A percentile compares a stretch with the other conserved stretches of the same genome.
Evolutionary conservation across 2,329 filamentous ascomycete species (phyloP).

Genomic region (Metarhizium anisopliae): DNA sequence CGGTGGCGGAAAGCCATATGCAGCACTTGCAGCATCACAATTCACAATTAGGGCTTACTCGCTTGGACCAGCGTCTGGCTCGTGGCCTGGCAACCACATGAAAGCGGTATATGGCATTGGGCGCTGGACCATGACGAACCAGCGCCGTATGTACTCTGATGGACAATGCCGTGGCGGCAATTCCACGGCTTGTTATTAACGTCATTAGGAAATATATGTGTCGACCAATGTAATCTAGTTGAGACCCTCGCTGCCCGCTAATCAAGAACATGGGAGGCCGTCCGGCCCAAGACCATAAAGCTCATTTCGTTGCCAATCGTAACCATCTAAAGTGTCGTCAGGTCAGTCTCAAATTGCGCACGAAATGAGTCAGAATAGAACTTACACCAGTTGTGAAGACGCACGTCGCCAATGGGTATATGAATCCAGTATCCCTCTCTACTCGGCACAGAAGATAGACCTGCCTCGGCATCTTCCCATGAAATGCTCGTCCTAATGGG

Average conservation of each 20-base stretch:
- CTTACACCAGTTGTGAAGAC: background rate
- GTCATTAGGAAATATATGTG: background rate
- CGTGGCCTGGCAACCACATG: no score
- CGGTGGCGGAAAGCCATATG: no score
- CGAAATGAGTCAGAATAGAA: background rate
- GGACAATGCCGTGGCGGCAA: no score
- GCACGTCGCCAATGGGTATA: constrained; percentile 8
- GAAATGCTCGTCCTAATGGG: background rate
- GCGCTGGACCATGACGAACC: no score
- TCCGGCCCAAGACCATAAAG: background rate
- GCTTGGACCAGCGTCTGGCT: no score
- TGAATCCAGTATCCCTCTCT: constrained; percentile 12
- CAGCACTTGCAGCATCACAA: no score
- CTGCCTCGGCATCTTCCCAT: background rate
- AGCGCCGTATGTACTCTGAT: no score
- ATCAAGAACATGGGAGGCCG: background rate
- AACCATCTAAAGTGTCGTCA: background rate
- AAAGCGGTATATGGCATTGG: no score
- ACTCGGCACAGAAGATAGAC: background rate
- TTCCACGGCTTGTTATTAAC: no score
- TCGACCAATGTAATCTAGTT: background rate
- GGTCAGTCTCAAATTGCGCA: background rate
- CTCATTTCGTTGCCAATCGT: background rate
- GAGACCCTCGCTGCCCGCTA: background rate
- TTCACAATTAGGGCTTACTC: no score